Percentiles rank a stretch among this genome's conserved stretches.
Evolutionary conservation across 2,329 filamentous ascomycete species (phyloP).

Genomic region (Pseudogymnoascus sp.): DNA sequence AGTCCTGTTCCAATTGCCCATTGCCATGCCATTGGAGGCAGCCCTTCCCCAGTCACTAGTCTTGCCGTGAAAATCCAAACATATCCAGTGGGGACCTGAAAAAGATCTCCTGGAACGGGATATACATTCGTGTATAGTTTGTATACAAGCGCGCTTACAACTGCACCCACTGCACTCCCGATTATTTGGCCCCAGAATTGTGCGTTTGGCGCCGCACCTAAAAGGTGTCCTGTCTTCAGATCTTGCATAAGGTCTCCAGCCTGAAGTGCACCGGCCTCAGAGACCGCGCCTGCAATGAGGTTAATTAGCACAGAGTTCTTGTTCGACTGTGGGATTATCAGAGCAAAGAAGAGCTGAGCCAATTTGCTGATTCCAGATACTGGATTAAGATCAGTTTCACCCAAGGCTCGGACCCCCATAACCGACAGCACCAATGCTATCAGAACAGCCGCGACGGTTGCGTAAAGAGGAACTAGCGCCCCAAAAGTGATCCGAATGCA

Average conservation of each 20-base stretch:
- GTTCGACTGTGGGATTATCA: conserved; percentile 73
- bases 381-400: conserved; percentile 88
- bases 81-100: conserved; percentile 89
- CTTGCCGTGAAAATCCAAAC: conserved; percentile 97
- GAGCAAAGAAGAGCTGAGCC: conserved; percentile 88
- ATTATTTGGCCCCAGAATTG: conserved; percentile 97
- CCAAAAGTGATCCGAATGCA: conserved; percentile 82
- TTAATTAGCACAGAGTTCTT: conserved; percentile 91
- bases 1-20: conserved; percentile 68
- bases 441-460: conserved; percentile 69
- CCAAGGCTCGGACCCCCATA: conserved; percentile 60
- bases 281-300: conserved; percentile 83
- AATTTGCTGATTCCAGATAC: conserved; percentile 96
- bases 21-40: conserved; percentile 75
- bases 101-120: conserved; percentile 75
- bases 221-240: conserved; percentile 87
- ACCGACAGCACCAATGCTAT: conserved; percentile 77
- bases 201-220: conserved; percentile 85
- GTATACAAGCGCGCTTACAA: conserved; percentile 82
- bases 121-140: conserved; percentile 87
- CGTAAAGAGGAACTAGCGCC: conserved; percentile 67
- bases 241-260: conserved; percentile 96
- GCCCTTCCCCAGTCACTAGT: conserved; percentile 80
- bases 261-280: conserved; percentile 78
- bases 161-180: conserved; percentile 74